Evolutionary conservation across 805 yeast species (phyloP).

Genomic region (Clavispora vitiphila): DNA sequence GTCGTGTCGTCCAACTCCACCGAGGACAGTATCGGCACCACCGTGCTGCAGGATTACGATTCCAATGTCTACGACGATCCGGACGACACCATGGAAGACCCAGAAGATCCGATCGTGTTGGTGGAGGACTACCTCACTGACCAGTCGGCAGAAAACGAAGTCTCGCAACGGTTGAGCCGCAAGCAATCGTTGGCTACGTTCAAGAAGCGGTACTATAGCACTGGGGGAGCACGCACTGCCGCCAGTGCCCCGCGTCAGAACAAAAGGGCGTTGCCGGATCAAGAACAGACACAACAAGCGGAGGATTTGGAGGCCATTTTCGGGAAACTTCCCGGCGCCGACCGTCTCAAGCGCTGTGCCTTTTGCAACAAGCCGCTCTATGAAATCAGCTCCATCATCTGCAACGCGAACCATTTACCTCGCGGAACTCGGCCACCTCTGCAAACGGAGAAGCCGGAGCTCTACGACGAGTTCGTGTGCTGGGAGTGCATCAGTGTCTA

Average conservation of each 20-base stretch:
- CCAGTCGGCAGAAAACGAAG: constrained; percentile 4
- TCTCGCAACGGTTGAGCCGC: constrained; percentile 15
- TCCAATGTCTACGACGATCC: neutral
- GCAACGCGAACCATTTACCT: constrained; percentile 14
- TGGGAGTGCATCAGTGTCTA: constrained; percentile 56
- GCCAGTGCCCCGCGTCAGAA: neutral
- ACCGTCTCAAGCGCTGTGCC: constrained; percentile 49
- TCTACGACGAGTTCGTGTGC: constrained; percentile 56
- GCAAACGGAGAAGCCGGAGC: too few species aligned
- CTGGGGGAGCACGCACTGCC: neutral
- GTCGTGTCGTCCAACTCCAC: neutral
- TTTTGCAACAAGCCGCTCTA: constrained; percentile 67
- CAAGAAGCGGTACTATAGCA: constrained; percentile 18
- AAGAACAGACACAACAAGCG: neutral
- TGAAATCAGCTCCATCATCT: constrained; percentile 46
- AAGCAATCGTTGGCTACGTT: constrained; percentile 36
- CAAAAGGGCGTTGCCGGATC: neutral
- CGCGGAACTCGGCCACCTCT: too few species aligned
- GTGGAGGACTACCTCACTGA: constrained; percentile 52
- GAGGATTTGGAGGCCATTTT: constrained; percentile 33
- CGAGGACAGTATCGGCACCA: neutral
- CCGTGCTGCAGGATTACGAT: neutral
- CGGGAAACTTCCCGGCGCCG: constrained; percentile 36
- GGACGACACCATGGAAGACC: constrained; percentile 17
- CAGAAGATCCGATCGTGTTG: constrained; percentile 40